Conservation (phyloP, 2,329 filamentous ascomycete genomes). For the Coniochaeta hoffmannii region DNA sequence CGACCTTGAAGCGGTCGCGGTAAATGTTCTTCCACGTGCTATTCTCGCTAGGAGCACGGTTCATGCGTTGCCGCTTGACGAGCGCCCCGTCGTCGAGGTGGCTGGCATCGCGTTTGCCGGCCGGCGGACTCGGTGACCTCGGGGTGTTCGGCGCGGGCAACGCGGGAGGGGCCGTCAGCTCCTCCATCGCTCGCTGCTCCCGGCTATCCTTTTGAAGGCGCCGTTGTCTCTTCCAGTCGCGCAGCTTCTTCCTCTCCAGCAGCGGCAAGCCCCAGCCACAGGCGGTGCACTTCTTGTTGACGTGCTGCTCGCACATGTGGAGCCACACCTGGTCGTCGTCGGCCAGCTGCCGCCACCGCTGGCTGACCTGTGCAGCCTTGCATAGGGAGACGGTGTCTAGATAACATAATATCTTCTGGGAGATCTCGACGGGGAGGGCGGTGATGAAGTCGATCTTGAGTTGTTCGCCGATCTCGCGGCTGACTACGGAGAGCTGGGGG, state of each 20-base stretch:
- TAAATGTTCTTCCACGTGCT: conserved; percentile 87
- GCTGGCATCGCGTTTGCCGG: conserved; percentile 25
- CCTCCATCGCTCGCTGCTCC: conserved; percentile 15
- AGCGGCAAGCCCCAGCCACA: conserved; percentile 93
- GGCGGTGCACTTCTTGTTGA: conserved; percentile 86
- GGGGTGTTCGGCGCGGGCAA: conserved; percentile 17
- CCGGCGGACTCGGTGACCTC: conserved; percentile 12
- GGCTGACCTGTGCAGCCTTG: conserved; percentile 91
- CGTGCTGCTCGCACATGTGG: conserved; percentile 96
- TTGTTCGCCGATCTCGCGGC: conserved; percentile 82
- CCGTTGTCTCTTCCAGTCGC: conserved; percentile 81
- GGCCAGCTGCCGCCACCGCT: conserved; percentile 79
- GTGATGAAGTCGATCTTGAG: conserved; percentile 96
- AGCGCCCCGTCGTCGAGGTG: conserved; percentile 16
- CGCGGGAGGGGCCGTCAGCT: conserved; percentile 18
- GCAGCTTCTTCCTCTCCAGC: conserved; percentile 78
- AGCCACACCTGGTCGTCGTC: conserved; percentile 98
- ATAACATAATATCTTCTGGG: conserved; percentile 87
- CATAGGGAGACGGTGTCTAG: conserved; percentile 92
- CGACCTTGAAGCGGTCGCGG: conserved; percentile 85
- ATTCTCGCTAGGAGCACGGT: conserved; percentile 9
- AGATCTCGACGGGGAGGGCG: conserved; percentile 81
- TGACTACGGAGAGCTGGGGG: conserved; percentile 88
- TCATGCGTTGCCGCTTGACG: conserved; percentile 27
- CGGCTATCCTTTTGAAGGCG: conserved; percentile 44